These are phyloP conservation scores for Sporothrix variecibatus DNA, from an alignment of 2,329 filamentous ascomycete species.

Conservation along the genomic window DNA sequence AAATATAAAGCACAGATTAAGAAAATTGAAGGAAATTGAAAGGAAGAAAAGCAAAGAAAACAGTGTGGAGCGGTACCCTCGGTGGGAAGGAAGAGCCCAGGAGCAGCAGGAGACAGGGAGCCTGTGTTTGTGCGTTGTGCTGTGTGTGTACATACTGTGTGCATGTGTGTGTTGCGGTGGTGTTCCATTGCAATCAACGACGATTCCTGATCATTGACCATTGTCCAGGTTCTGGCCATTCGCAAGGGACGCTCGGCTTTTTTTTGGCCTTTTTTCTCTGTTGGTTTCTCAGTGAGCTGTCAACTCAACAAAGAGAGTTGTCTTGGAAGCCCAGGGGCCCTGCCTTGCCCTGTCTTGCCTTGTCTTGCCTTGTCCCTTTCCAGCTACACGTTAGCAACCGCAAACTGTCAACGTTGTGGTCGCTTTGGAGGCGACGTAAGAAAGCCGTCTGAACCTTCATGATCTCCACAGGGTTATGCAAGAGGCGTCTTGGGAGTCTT, in stretches of 20 bases:
- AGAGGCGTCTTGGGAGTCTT: not conserved
- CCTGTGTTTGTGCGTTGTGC: not conserved
- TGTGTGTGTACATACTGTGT: not conserved
- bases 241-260: not conserved
- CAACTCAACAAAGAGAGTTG: not conserved
- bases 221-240: not conserved
- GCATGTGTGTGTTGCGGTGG: not conserved
- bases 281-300: not conserved
- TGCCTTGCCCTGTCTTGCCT: not conserved
- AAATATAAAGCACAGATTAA: not conserved
- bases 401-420: not conserved
- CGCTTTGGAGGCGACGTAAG: conserved; percentile 33
- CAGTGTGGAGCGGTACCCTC: not conserved
- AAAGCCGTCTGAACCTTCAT: conserved; percentile 44
- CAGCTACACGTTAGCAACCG: conserved; percentile 3
- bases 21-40: not conserved
- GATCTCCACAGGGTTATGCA: conserved; percentile 42
- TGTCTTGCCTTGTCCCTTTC: not conserved
- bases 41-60: not conserved
- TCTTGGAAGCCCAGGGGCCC: not conserved
- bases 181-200: conserved; percentile 8
- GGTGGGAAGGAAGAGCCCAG: not conserved
- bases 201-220: not conserved
- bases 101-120: not conserved
- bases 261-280: not conserved